phyloP scores from a whole-genome alignment of 1,284 basidiomycete species.

The Boletus semigastroideus region DNA sequence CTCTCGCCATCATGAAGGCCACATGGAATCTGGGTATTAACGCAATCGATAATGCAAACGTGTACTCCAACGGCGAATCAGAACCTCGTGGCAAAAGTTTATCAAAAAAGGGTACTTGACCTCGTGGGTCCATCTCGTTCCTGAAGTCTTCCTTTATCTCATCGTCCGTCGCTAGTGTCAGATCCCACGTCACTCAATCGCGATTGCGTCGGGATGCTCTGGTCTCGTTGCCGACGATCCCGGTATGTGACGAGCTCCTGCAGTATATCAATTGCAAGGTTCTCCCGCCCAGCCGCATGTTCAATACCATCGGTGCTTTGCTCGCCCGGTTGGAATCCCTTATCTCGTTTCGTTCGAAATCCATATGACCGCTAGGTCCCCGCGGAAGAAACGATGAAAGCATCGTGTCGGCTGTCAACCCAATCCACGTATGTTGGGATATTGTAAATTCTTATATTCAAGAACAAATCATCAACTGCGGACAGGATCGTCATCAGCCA shows the following conservation, averaged over 20 bases:
- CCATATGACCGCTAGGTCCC: constrained; percentile 40
- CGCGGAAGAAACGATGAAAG: constrained; percentile 45
- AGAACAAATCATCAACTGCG: too few relatives aligned
- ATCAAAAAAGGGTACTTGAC: constrained; percentile 41
- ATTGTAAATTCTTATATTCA: constrained; percentile 45
- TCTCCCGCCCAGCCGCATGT: constrained; percentile 41
- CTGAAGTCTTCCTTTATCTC: background rate
- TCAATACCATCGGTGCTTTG: constrained; percentile 44
- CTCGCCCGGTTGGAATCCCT: constrained; percentile 39
- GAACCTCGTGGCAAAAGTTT: constrained; percentile 51
- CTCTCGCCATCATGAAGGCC: constrained; percentile 42
- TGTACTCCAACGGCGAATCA: constrained; percentile 52
- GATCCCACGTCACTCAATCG: constrained; percentile 52
- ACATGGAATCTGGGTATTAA: constrained; percentile 47
- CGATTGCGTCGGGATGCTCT: constrained; percentile 44
- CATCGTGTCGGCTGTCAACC: too few relatives aligned
- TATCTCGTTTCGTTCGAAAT: constrained; percentile 49
- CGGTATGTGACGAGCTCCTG: background rate
- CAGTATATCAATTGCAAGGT: constrained; percentile 45
- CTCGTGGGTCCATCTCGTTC: background rate
- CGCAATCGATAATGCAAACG: constrained; percentile 55
- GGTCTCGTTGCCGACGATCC: constrained; percentile 20
- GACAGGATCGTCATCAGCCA: too few relatives aligned
- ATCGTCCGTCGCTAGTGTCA: constrained; percentile 37
- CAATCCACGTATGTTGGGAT: constrained; percentile 46